Evolutionary conservation across 345 rosid species (phyloP).

Genomic region (Eucalyptus leucophloia): DNA sequence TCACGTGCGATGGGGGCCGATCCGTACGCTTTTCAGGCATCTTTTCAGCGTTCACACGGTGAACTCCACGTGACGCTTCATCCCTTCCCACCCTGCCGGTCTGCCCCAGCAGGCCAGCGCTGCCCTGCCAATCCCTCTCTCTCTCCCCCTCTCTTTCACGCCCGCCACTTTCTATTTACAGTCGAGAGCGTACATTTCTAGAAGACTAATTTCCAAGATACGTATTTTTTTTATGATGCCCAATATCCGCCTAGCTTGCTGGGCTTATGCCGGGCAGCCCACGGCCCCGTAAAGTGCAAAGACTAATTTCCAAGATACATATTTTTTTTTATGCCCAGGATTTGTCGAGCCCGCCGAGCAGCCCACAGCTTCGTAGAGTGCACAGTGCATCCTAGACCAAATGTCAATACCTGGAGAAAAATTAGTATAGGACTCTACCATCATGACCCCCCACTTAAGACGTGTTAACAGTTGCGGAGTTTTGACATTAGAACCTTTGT

Average conservation of each 20-base stretch:
- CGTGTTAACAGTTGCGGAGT: fast-evolving
- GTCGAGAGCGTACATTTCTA: background rate
- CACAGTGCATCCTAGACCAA: fast-evolving
- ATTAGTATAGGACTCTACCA: fast-evolving
- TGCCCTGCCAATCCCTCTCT: background rate
- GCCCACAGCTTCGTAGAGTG: no score
- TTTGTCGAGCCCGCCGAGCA: no score
- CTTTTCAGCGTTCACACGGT: background rate
- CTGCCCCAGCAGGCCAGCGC: background rate
- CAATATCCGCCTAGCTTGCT: fast-evolving
- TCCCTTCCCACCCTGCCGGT: background rate
- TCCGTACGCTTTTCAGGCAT: background rate
- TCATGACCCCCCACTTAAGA: no score
- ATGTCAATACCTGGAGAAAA: fast-evolving
- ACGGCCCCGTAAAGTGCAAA: no score
- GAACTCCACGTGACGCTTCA: conserved; percentile 4
- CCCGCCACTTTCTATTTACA: background rate
- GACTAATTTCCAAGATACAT: no score
- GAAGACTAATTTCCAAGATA: background rate
- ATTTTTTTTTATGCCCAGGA: no score
- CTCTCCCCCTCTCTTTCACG: background rate
- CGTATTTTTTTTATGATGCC: fast-evolving
- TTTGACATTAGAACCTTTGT: fast-evolving
- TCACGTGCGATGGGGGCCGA: conserved; percentile 1
- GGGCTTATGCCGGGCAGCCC: no score